Evolutionary conservation across 495 filamentous ascomycete genomes (phyloP).

Genomic region (Evernia prunastri): DNA sequence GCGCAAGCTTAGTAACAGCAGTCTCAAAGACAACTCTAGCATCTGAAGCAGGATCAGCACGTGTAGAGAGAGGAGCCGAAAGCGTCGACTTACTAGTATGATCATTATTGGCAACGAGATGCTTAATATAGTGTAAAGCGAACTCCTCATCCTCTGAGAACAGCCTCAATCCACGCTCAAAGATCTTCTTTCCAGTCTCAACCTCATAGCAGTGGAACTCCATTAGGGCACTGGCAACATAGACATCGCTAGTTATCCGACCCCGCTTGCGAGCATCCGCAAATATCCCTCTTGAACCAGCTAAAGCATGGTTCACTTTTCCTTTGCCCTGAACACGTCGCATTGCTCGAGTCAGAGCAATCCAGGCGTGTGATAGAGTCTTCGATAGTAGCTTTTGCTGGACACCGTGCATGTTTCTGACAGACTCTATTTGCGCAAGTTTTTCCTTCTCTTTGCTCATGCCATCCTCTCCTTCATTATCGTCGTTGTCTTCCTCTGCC

Average conservation of each 20-base stretch:
- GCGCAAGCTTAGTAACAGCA: constrained; percentile 68
- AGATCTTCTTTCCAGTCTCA: constrained; percentile 82
- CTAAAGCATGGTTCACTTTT: constrained; percentile 54
- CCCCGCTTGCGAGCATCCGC: constrained; percentile 78
- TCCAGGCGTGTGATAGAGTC: constrained; percentile 86
- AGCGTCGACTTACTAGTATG: constrained; percentile 68
- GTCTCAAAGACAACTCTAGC: constrained; percentile 92
- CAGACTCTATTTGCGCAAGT: constrained; percentile 59
- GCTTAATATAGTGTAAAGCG: constrained; percentile 89
- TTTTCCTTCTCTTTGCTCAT: constrained; percentile 49
- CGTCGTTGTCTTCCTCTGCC: constrained; percentile 58
- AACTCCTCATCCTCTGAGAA: constrained; percentile 91
- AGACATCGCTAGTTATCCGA: constrained; percentile 85
- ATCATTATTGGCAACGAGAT: constrained; percentile 84
- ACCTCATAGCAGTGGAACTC: constrained; percentile 96
- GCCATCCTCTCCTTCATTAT: constrained; percentile 51
- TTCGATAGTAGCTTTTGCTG: constrained; percentile 68
- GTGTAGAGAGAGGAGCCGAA: constrained; percentile 3
- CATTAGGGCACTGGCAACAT: constrained; percentile 82
- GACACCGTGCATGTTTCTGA: constrained; percentile 61
- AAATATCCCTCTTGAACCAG: constrained; percentile 80
- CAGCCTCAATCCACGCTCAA: constrained; percentile 84
- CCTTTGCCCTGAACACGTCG: constrained; percentile 92
- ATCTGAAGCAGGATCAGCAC: constrained; percentile 50
- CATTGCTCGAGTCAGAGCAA: constrained; percentile 87